These are phyloP conservation scores for Mariannaea elegans DNA, from an alignment of 2,329 filamentous ascomycete genomes.

Conservation along the genomic window DNA sequence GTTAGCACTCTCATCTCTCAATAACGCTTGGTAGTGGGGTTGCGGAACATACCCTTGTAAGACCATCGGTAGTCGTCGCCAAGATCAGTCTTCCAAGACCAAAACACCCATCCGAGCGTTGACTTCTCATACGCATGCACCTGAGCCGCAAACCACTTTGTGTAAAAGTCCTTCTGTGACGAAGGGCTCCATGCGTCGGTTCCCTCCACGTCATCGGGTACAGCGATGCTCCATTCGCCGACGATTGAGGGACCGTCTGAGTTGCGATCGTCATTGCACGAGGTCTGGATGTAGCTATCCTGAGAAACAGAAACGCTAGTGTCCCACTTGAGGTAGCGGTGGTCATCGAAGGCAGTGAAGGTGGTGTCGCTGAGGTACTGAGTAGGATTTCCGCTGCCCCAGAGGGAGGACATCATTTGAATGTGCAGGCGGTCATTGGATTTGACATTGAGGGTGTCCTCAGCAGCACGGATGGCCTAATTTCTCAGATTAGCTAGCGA, in stretches of 20 bases:
- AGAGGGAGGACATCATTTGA: slow-evolving; percentile 57
- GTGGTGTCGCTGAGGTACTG: slow-evolving; percentile 52
- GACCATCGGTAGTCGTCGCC: slow-evolving; percentile 40
- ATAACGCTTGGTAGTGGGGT: too few relatives aligned
- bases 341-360: slow-evolving; percentile 64
- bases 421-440: slow-evolving; percentile 60
- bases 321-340: slow-evolving; percentile 67
- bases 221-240: slow-evolving; percentile 65
- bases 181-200: slow-evolving; percentile 43
- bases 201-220: slow-evolving; percentile 58
- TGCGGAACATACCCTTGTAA: slow-evolving; percentile 31
- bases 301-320: slow-evolving; percentile 42
- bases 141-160: slow-evolving; percentile 39
- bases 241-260: slow-evolving; percentile 56
- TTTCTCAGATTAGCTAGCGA: neutral
- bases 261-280: slow-evolving; percentile 58
- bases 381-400: slow-evolving; percentile 65
- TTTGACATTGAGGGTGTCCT: slow-evolving; percentile 52
- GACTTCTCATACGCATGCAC: slow-evolving; percentile 34
- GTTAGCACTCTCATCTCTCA: neutral
- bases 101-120: slow-evolving; percentile 37
- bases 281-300: slow-evolving; percentile 56
- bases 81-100: slow-evolving; percentile 38
- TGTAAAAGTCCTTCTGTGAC: slow-evolving; percentile 35
- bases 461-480: slow-evolving; percentile 56